Evolutionary conservation across 345 rosid species (phyloP), one percentile per base, ranked within the genome.

Genomic region (Cardamine chenopodiifolia): DNA sequence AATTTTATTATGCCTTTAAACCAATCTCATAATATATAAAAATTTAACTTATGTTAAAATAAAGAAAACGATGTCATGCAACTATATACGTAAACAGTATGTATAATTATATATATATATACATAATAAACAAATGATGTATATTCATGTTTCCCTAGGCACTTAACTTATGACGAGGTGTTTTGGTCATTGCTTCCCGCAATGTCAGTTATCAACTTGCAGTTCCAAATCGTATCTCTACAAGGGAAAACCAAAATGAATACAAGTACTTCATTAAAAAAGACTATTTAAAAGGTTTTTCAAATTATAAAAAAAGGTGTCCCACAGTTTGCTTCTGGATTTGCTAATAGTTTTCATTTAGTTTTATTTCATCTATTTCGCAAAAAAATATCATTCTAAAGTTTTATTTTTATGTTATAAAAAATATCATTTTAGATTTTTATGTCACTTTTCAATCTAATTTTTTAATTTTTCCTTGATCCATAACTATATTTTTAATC

Each of bases 171-270:
- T 68, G 79, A 68, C 69, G 11, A 64, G 48, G 62, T 40, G 34
- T 20, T 68, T 40, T 40, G 72, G 74, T 68, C 69, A 75, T 59
- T 75, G 74, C 79, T 75, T 59, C 68, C 73, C 70, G 45, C 79
- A 68, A 18, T 53, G 48, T 57, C 37, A 20, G 14, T 65, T 65
- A 58, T 66, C 63, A n/a, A n/a, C n/a, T n/a, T n/a, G n/a, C n/a
- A 12, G 44, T 12, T 39, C 44, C 15, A 39, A 39, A 39, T 12
- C 15, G 44, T 11, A 35, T 40, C 47, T 40, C 6, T 40, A 40
- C 2, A 14, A 12, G 0, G 1, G 1, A 12, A 37, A 37, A 37
- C n/a, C 31, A 29, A 29, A 37, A 1, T 32, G 8, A 37, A 37
- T 11, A 37, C 5, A 37, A 37, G 42, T 37, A 37, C 42, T 37